Base-by-base conservation (phyloP, 345 rosid species). In the Laguncularia racemosa region DNA sequence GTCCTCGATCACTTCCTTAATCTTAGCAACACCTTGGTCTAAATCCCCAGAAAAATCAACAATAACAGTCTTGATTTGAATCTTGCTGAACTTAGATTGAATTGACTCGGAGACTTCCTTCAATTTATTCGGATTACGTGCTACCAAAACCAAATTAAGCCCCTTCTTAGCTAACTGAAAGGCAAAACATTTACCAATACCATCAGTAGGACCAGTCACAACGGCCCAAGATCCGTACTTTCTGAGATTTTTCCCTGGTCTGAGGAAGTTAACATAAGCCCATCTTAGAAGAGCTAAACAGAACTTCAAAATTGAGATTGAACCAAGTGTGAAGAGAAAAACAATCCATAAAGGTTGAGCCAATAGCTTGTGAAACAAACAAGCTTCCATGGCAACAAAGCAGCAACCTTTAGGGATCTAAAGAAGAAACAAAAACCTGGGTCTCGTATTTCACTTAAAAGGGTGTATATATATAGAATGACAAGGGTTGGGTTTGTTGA, bases 161-260 rank as follows among this genome's bases (percentile, higher is more conserved):
- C 96, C 96, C 54, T 82, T 82, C 54, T 74, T 65, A 51, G 95
- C 96, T 33, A 93, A 50, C 50, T 89, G 84, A 56, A 89, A 82
- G 52, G 99, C 88, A 63, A 93, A 93, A 50, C 81, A 89, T 50
- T 87, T 90, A 3, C 99, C 96, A 46, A 93, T 93, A 14, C 99
- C 97, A 20, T 90, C 99, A 13, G 97, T 93, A 52, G 95, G 84
- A 21, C 97, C 96, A 38, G 97, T 89, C 26, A 93, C 75, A 40
- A 93, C 55, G n/a, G 92, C 96, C 99, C 99, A 93, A 0, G 96
- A 93, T 2, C 99, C 99, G 67, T 93, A 93, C 20, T 81, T 81
- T 54, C 73, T 85, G 60, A 93, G 90, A 59, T 89, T 81, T 61
- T 93, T 93, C 13, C 61, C 81, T 40, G 97, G 96, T 47, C 99